A percentile compares a stretch with the other conserved stretches of the same genome.
Evolutionary conservation across 116 monocot species (phyloP).

Genomic region (Cymodocea nodosa): DNA sequence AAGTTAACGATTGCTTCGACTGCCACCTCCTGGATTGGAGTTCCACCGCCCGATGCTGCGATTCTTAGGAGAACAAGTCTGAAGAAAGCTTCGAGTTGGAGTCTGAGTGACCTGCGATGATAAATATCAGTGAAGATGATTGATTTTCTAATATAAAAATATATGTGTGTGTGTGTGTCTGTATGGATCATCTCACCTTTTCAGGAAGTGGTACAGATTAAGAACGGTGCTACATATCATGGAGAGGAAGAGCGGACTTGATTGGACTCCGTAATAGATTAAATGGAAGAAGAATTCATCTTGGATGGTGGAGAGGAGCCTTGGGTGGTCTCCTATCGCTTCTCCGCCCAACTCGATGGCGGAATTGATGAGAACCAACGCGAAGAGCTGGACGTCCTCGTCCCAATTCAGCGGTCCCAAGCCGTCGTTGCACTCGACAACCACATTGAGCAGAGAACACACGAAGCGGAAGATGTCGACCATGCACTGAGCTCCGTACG

Average conservation of each 20-base stretch:
- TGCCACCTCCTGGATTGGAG: slow-evolving; percentile 73
- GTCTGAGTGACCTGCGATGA: slow-evolving; percentile 36
- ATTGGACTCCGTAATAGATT: slow-evolving; percentile 42
- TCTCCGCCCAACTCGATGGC: slow-evolving; percentile 72
- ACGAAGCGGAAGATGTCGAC: slow-evolving; percentile 68
- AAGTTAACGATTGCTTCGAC: slow-evolving; percentile 61
- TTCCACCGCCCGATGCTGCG: slow-evolving; percentile 15
- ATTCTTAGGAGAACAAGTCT: slow-evolving; percentile 40
- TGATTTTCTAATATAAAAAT: neutral
- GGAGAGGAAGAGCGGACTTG: slow-evolving; percentile 59
- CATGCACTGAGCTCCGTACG: slow-evolving; percentile 63
- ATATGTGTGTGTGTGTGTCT: neutral
- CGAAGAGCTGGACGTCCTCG: slow-evolving; percentile 70
- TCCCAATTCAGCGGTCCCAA: slow-evolving; percentile 26
- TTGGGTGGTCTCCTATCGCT: slow-evolving; percentile 47
- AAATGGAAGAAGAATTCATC: slow-evolving; percentile 78
- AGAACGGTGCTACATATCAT: slow-evolving; percentile 89
- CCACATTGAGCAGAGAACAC: slow-evolving; percentile 62
- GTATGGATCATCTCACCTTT: slow-evolving; percentile 10
- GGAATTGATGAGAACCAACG: slow-evolving; percentile 61
- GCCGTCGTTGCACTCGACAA: slow-evolving; percentile 26
- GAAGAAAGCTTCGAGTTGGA: slow-evolving; percentile 92
- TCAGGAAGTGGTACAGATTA: slow-evolving; percentile 75
- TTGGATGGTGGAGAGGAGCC: slow-evolving; percentile 51
- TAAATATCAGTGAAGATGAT: neutral